Evolutionary conservation across 163 green algal species (phyloP), one percentile per base, ranked within the genome.

Genomic region (Volvox carteri): DNA sequence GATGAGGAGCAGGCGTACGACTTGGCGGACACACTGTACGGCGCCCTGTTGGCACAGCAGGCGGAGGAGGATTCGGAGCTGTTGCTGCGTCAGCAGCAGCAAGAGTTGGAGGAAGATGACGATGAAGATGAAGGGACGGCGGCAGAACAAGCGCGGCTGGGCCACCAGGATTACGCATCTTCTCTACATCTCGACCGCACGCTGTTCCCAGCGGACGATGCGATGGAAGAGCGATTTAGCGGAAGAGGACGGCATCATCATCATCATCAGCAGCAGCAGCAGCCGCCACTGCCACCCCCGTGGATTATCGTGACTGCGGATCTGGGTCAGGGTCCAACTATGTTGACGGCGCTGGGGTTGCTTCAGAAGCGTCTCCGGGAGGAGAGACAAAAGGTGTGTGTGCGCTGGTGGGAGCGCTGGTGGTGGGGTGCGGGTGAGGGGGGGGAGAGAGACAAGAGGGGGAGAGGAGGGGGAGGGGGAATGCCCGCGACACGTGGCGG

Each of bases 1-100:
- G 78, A 86, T 42, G 78, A 86, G 78, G 78, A 86, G 14, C 81
- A 87, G 67, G 65, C 81, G 25, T 87, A 87, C 44, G 81, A 87
- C 67, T 65, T 87, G 46, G 81, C 81, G 0, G 81, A 87, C 67
- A 79, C 81, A 21, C 21, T 87, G 14, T 87, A 87, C 33, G 65
- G 39, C 33, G 81, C 48, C 0, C 81, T 87, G 42, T 3, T 52
- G 41, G 60, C 42, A 7, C 62, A 78, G 44, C 79, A 86, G 62
- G 79, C 60, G 42, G 42, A 78, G 12, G 2, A 67, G 62, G 79
- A 86, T 30, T 65, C 60, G 18, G 60, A 84, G 42, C 30, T 50
- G 48, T 30, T 21, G n/a, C 75, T 33, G 48, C 75, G 70, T 46
- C 48, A 70, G 50, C 48, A 84, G 48, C 44, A 83, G 14, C 72